Conservation (phyloP, 495 filamentous ascomycete species). For the Penicillium robsamsonii region DNA sequence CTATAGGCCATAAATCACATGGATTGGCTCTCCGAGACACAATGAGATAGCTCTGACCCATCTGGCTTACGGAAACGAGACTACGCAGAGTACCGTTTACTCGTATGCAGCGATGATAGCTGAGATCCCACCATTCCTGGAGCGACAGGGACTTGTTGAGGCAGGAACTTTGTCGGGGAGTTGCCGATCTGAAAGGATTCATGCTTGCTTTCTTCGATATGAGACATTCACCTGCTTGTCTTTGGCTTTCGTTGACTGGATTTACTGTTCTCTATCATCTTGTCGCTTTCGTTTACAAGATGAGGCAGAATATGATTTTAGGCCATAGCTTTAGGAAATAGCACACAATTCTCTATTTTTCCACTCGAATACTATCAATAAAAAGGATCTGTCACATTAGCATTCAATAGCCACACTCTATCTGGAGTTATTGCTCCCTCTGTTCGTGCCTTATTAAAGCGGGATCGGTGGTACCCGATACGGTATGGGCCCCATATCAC, state of each 20-base stretch:
- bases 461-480: no score
- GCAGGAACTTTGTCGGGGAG: neutral
- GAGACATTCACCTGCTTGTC: neutral
- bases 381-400: no score
- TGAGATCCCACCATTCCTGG: slow-evolving; percentile 17
- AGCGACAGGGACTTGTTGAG: neutral
- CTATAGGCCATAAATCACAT: slow-evolving; percentile 13
- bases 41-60: slow-evolving; percentile 22
- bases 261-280: neutral
- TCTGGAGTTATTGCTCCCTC: no score
- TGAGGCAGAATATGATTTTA: neutral
- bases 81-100: slow-evolving; percentile 11
- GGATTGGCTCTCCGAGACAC: slow-evolving; percentile 21
- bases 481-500: no score
- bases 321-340: neutral
- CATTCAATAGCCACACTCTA: no score
- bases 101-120: slow-evolving; percentile 28
- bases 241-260: neutral
- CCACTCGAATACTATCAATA: neutral
- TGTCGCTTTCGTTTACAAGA: neutral
- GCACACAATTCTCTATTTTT: neutral
- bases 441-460: no score
- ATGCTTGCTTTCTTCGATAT: neutral
- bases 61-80: slow-evolving; percentile 25
- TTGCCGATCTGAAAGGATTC: neutral